Percentiles rank a stretch among this genome's conserved stretches.
phyloP scores from a whole-genome alignment of 2,329 filamentous ascomycete genomes.

The Botryotinia convoluta region DNA sequence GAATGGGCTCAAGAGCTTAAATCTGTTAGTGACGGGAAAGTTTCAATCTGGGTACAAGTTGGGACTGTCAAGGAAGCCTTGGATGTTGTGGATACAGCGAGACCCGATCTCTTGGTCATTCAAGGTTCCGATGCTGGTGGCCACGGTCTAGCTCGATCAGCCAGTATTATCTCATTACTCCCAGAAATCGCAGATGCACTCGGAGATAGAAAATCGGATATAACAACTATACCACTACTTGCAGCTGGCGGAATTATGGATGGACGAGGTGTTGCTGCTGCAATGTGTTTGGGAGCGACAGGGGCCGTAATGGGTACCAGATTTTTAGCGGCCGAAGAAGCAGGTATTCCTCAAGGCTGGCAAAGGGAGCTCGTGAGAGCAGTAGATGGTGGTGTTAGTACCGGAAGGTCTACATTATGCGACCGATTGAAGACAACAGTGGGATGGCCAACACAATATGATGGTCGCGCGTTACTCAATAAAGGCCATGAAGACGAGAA shows the following conservation, averaged over 20 bases:
- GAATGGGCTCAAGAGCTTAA: conserved; percentile 7
- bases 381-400: conserved; percentile 50
- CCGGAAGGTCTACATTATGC: conserved; percentile 49
- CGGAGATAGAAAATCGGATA: conserved; percentile 5
- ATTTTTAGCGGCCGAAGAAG: conserved; percentile 48
- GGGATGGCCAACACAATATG: conserved; percentile 56
- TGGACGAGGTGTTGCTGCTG: conserved; percentile 39
- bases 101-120: conserved; percentile 39
- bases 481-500: conserved; percentile 46
- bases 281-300: conserved; percentile 38
- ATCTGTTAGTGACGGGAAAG: conserved; percentile 20
- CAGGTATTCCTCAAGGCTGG: conserved; percentile 47
- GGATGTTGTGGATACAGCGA: conserved; percentile 26
- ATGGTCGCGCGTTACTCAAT: conserved; percentile 58
- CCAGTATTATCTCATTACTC: conserved; percentile 38
- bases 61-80: conserved; percentile 34
- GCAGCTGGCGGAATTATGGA: conserved; percentile 42
- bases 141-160: conserved; percentile 36
- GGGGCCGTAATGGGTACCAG: conserved; percentile 51
- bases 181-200: conserved; percentile 39
- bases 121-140: conserved; percentile 42
- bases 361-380: conserved; percentile 46
- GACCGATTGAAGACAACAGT: conserved; percentile 53
- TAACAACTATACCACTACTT: conserved; percentile 32
- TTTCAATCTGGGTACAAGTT: conserved; percentile 40